Conservation (phyloP, 768 basidiomycete species). For the Suillus bovinus region DNA sequence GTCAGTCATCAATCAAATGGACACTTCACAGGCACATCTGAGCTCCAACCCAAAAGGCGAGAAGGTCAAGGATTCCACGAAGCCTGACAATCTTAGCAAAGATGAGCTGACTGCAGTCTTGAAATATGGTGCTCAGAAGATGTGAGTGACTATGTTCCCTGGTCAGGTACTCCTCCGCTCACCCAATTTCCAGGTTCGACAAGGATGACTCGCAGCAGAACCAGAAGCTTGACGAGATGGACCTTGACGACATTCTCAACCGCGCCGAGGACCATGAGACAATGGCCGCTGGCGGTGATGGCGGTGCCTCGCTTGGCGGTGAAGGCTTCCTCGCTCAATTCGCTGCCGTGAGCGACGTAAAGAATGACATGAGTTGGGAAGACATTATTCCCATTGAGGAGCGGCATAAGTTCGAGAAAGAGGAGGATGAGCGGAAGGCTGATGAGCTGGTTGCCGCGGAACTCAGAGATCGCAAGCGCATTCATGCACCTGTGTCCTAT, state of each 20-base stretch:
- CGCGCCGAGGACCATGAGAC: slow-evolving; percentile 98
- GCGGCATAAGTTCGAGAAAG: slow-evolving; percentile 79
- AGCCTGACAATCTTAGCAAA: slow-evolving; percentile 86
- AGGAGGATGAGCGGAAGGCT: slow-evolving; percentile 72
- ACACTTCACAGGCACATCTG: slow-evolving; percentile 96
- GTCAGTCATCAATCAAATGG: slow-evolving; percentile 99
- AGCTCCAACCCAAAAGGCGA: slow-evolving; percentile 82
- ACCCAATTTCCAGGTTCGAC: slow-evolving; percentile 71
- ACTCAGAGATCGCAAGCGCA: slow-evolving; percentile 75
- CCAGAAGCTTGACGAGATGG: slow-evolving; percentile 98
- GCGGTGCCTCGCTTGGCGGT: slow-evolving; percentile 91
- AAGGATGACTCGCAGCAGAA: slow-evolving; percentile 92
- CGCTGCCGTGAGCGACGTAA: slow-evolving; percentile 95
- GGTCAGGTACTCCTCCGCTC: slow-evolving; percentile 12
- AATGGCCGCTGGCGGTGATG: slow-evolving; percentile 70
- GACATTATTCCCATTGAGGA: slow-evolving; percentile 97
- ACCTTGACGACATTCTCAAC: slow-evolving; percentile 96
- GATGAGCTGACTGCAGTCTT: slow-evolving; percentile 96
- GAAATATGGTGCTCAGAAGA: slow-evolving; percentile 98
- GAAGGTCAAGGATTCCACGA: slow-evolving; percentile 63
- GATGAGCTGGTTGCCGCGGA: slow-evolving; percentile 73
- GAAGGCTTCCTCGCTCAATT: slow-evolving; percentile 96
- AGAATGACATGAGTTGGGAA: slow-evolving; percentile 99
- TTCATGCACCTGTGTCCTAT: slow-evolving; percentile 85
- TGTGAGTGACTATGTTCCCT: slow-evolving; percentile 49